phyloP scores from a whole-genome alignment of 352 stramenopile species.

The Phytophthora citricola region DNA sequence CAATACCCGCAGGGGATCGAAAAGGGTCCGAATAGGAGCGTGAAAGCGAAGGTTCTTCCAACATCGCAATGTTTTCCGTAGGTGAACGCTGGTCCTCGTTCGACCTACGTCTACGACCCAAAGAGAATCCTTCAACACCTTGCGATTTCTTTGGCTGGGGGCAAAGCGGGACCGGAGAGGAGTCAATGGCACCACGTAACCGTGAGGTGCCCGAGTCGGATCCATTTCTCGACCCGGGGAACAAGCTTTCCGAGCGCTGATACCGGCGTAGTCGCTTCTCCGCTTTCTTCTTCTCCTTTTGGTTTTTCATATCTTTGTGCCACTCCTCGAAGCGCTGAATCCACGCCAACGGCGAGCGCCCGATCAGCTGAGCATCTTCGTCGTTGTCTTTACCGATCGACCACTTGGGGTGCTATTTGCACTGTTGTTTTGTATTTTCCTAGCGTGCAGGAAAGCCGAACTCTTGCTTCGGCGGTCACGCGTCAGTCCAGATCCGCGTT shows the following conservation, averaged over 20 bases:
- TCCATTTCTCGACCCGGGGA: constrained; percentile 19
- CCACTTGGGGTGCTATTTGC: constrained; percentile 25
- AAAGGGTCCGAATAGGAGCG: constrained; percentile 75
- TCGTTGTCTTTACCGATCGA: constrained; percentile 30
- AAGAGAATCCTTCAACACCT: constrained; percentile 31
- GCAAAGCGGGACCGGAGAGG: constrained; percentile 32
- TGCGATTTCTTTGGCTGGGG: constrained; percentile 25
- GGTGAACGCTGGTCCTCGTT: constrained; percentile 24
- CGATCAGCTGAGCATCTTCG: constrained; percentile 50
- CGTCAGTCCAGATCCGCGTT: constrained; percentile 27
- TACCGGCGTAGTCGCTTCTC: constrained; percentile 69
- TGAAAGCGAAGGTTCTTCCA: constrained; percentile 44
- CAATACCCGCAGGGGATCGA: constrained; percentile 50
- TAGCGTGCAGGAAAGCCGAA: constrained; percentile 58
- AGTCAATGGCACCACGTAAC: constrained; percentile 32
- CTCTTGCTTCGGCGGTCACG: constrained; percentile 77
- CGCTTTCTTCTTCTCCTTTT: constrained; percentile 83
- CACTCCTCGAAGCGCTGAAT: constrained; percentile 84
- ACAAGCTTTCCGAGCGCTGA: constrained; percentile 45
- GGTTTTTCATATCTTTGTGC: constrained; percentile 80
- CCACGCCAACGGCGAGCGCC: constrained; percentile 71
- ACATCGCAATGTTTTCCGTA: constrained; percentile 25
- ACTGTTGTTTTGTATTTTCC: constrained; percentile 33
- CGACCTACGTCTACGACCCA: constrained; percentile 35
- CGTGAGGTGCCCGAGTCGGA: constrained; percentile 23